Evolutionary conservation across 768 basidiomycete species (phyloP), one percentile per base, ranked within the genome.

Genomic region (Rhodotorula graminis): DNA sequence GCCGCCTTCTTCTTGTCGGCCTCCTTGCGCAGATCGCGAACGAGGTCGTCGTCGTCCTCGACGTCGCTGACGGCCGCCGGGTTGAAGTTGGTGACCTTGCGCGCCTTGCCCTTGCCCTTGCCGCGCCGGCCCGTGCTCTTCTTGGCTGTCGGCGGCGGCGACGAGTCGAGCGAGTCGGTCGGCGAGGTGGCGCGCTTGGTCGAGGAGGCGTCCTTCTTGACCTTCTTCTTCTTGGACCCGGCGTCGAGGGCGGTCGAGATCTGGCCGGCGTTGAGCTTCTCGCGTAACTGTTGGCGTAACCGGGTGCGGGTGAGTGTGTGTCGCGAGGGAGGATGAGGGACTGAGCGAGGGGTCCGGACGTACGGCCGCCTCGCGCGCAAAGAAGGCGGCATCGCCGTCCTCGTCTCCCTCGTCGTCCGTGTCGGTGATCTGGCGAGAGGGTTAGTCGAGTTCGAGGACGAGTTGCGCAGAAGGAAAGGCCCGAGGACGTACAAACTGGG

Each of bases 391-490:
- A 27, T 78, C 76, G 6, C 63, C 44, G 11, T 67, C 76, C 16
- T 65, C 62, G 40, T 73, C 72, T 15, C 66, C 70, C 44, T 78
- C 77, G 33, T 77, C 76, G 65, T 77, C 77, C n/a, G 69, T 69
- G 46, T 77, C 72, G 33, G 53, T 67, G 33, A 74, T 74, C 60
- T 67, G n/a, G 15, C 4, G 33, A 23, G 23, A 33, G 10, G 40
- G 49, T 44, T 31, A 57, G 31, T 8, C n/a, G n/a, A n/a, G 16
- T 9, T 37, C 61, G 16, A 16, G 6, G 31, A 42, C 10, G 27
- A 23, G 25, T 42, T 16, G 8, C 8, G 21, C 2, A 55, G 44
- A 29, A 37, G 37, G 11, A 37, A 40, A 15, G 10, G 2, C 1
- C n/a, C 1, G 18, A n/a, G 11, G 3, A 68, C 71, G 27, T 25